These are phyloP conservation scores for Mucor saturninus DNA, from an alignment of 371 early-diverging fungal genomes.

Conservation along the genomic window DNA sequence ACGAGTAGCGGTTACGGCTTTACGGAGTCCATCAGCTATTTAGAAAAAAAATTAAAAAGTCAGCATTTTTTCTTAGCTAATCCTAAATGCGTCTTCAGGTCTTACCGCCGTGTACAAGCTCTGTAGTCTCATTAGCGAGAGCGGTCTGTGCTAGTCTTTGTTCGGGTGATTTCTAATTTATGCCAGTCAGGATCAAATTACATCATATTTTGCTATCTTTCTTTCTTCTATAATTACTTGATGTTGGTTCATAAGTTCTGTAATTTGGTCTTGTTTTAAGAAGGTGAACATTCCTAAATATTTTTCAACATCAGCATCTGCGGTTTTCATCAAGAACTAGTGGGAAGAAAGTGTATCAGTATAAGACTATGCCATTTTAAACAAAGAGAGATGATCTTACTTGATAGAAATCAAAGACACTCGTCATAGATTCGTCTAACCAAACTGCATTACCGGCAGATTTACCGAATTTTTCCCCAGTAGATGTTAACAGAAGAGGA, in stretches of 20 bases:
- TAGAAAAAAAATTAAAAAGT: neutral
- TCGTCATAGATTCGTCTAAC: constrained; percentile 82
- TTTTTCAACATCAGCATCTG: constrained; percentile 80
- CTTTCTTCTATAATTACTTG: constrained; percentile 32
- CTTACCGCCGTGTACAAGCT: constrained; percentile 86
- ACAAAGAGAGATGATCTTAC: constrained; percentile 32
- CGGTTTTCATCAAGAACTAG: constrained; percentile 71
- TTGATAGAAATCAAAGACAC: constrained; percentile 92
- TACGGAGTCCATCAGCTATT: constrained; percentile 59
- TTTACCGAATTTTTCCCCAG: constrained; percentile 96
- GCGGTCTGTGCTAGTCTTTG: constrained; percentile 72
- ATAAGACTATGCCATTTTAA: neutral
- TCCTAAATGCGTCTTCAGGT: neutral
- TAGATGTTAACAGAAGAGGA: constrained; percentile 85
- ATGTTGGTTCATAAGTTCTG: constrained; percentile 68
- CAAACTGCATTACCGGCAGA: constrained; percentile 95
- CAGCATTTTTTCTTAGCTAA: neutral
- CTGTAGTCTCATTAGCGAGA: constrained; percentile 87
- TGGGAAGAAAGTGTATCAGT: neutral
- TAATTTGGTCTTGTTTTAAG: constrained; percentile 62
- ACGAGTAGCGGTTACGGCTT: constrained; percentile 70
- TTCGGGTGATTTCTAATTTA: constrained; percentile 55
- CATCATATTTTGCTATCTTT: neutral
- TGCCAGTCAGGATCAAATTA: neutral
- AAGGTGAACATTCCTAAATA: constrained; percentile 86